Conservation (phyloP, 306 rosid species). For the Prunus campanulata region DNA sequence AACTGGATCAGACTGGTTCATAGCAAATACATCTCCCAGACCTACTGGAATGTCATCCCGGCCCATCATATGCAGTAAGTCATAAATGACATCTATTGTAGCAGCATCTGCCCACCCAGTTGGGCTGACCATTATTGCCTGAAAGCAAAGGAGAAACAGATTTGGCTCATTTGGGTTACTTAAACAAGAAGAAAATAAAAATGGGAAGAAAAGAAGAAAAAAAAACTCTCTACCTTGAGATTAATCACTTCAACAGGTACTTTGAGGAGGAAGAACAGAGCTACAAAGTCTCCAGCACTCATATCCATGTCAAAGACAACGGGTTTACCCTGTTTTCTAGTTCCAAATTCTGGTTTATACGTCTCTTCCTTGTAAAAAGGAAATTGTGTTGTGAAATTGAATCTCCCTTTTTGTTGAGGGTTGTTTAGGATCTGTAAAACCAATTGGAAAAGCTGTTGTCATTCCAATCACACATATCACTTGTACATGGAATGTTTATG, state of each 20-base stretch:
- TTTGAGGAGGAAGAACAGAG: slow-evolving; percentile 79
- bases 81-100: slow-evolving; percentile 77
- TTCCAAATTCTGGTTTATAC: slow-evolving; percentile 58
- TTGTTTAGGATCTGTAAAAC: slow-evolving; percentile 40
- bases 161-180: background rate
- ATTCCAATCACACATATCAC: slow-evolving; percentile 5
- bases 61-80: slow-evolving; percentile 94
- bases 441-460: background rate
- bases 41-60: slow-evolving; percentile 89
- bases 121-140: slow-evolving; percentile 91
- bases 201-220: background rate
- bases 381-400: slow-evolving; percentile 76
- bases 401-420: slow-evolving; percentile 56
- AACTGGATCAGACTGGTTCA: slow-evolving; percentile 58
- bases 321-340: slow-evolving; percentile 58
- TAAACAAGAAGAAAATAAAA: background rate
- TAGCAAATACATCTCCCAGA: slow-evolving; percentile 64
- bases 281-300: slow-evolving; percentile 93
- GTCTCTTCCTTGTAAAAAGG: slow-evolving; percentile 64
- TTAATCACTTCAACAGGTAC: slow-evolving; percentile 71
- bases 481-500: background rate
- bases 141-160: background rate
- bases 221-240: slow-evolving; percentile 54
- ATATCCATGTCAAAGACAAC: slow-evolving; percentile 94
- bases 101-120: slow-evolving; percentile 96